Percentiles rank a stretch among this genome's conserved stretches.
phyloP scores from a whole-genome alignment of 1,284 basidiomycete genomes.

The Ceratobasidium sp. region DNA sequence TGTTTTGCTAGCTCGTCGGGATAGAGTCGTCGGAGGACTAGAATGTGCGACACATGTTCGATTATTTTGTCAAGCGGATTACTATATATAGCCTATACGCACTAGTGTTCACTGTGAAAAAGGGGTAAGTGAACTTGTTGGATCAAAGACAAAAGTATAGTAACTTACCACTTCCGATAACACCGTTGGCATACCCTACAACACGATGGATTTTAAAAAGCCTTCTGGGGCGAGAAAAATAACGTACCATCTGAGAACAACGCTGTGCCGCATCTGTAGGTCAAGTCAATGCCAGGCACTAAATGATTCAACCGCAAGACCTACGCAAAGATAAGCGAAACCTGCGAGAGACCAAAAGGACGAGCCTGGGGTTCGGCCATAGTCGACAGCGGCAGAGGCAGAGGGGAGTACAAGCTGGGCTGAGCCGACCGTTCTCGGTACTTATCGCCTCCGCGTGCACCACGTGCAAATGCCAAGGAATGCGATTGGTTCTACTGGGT shows the following conservation, averaged over 20 bases:
- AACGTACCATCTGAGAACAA: conserved; percentile 84
- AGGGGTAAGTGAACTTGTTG: neutral
- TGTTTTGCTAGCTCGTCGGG: conserved; percentile 19
- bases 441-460: conserved; percentile 4
- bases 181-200: conserved; percentile 81
- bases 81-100: conserved; percentile 48
- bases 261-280: conserved; percentile 77
- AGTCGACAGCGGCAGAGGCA: neutral
- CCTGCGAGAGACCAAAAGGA: conserved; percentile 57
- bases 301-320: conserved; percentile 50
- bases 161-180: conserved; percentile 76
- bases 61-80: no score
- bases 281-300: neutral
- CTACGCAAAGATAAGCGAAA: conserved; percentile 83
- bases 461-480: conserved; percentile 20
- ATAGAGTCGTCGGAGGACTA: conserved; percentile 34
- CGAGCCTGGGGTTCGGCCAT: conserved; percentile 25
- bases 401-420: neutral
- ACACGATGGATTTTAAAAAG: conserved; percentile 23
- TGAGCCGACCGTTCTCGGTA: conserved; percentile 5
- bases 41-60: neutral
- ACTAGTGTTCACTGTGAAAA: conserved; percentile 69
- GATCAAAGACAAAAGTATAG: neutral
- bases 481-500: conserved; percentile 25
- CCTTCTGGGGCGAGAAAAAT: neutral